Base-by-base conservation (phyloP, 345 rosid species). In the Melaleuca alternifolia region DNA sequence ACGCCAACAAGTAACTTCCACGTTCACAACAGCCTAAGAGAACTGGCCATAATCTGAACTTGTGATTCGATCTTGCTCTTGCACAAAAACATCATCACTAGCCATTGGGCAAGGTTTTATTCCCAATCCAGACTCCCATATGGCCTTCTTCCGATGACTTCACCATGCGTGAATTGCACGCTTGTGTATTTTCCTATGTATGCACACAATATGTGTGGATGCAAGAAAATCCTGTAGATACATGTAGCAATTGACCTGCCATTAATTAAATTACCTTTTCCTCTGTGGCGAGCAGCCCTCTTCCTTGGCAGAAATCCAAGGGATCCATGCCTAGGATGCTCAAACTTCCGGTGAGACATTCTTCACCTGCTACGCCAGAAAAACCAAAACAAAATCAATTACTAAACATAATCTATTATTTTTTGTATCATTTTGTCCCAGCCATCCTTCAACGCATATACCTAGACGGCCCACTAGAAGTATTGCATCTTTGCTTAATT, bases 301-400 rank as follows among this genome's bases (percentile, higher is more conserved):
- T 83, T 83, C 85, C 85, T 83, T 14, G 85, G 92, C 61, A 91
- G 91, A 54, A 91, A 91, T 56, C 92, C 92, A 54, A 91, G 88
- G 86, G 92, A 91, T 11, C 92, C 92, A 48, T 91, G 92, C 81
- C 92, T 89, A 11, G 92, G 92, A 87, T 91, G 92, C 89, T 83
- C 85, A 41, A 83, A 83, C 48, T 83, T 83, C 85, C 85, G 44
- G 85, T 83, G 85, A 53, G 85, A 83, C 85, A 83, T 83, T 51
- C 2, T 83, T 51, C 85, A 5, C 85, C 62, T 53, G 61, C 85
- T 83, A 50, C 79, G 12, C 71, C 71, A 33, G 41, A 71, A 71
- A 9, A 14, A 62, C 18, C 33, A 18, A 18, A 4, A 33, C 11
- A 71, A 4, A 71, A 71, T 1, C 48, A 37, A 71, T 71, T 6